Conservation (phyloP, 2,329 filamentous ascomycete species). For the Penicillium sp. region DNA sequence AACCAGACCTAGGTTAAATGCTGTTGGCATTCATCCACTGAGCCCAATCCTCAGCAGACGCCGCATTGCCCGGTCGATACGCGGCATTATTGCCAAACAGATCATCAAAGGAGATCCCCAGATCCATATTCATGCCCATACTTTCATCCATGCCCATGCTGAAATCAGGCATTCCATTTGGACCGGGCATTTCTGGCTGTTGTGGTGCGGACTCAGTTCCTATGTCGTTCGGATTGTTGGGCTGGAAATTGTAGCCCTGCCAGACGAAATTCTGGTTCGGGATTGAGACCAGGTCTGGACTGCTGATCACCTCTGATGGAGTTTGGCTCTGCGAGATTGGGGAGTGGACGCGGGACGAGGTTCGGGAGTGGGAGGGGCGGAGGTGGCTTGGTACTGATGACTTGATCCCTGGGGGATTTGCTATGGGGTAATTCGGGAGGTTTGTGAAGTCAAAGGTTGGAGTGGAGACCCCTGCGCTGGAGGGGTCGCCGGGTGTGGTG, state of each 20-base stretch:
- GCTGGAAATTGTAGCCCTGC: slow-evolving; percentile 42
- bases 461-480: slow-evolving; percentile 20
- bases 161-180: slow-evolving; percentile 25
- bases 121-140: slow-evolving; percentile 36
- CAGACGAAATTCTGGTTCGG: slow-evolving; percentile 44
- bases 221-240: slow-evolving; percentile 20
- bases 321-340: slow-evolving; percentile 36
- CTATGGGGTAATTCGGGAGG: slow-evolving; percentile 28
- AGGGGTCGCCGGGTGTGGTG: slow-evolving; percentile 18
- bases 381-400: slow-evolving; percentile 33
- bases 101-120: slow-evolving; percentile 42
- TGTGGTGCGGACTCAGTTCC: slow-evolving; percentile 18
- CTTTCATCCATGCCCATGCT: slow-evolving; percentile 30
- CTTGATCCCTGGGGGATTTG: slow-evolving; percentile 23
- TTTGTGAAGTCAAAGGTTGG: slow-evolving; percentile 33
- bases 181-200: slow-evolving; percentile 24
- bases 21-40: slow-evolving; percentile 42
- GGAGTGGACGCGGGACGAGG: slow-evolving; percentile 33
- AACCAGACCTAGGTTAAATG: slow-evolving; percentile 13
- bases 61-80: slow-evolving; percentile 25
- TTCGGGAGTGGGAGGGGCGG: slow-evolving; percentile 26
- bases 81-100: slow-evolving; percentile 40
- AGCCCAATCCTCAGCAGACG: slow-evolving; percentile 39
- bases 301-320: slow-evolving; percentile 37
- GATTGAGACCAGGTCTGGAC: slow-evolving; percentile 44